Conservation (phyloP, 2,329 filamentous ascomycete species). For the Scedosporium minutisporum region DNA sequence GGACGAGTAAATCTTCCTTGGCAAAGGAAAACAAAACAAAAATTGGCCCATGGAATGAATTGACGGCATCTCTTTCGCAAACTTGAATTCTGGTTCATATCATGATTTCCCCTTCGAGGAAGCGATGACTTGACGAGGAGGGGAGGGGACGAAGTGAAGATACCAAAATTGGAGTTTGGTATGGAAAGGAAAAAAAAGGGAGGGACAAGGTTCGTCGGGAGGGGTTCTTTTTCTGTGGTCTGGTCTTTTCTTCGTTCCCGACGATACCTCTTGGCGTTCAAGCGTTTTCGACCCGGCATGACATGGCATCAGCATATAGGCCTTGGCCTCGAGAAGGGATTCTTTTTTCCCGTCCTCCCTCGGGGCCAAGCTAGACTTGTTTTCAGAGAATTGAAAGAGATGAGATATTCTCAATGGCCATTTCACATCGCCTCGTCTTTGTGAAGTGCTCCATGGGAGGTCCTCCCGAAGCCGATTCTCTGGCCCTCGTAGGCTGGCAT, state of each 20-base stretch:
- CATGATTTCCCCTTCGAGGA: background rate
- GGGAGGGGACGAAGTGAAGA: background rate
- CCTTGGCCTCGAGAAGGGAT: background rate
- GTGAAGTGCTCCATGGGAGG: constrained; percentile 72
- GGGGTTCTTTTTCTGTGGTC: background rate
- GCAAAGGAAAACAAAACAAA: constrained; percentile 6
- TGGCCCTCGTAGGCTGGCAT: background rate
- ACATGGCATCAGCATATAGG: background rate
- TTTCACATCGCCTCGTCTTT: constrained; percentile 48
- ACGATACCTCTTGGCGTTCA: constrained; percentile 5
- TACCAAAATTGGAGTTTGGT: background rate
- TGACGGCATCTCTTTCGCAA: constrained; percentile 2
- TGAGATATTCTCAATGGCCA: constrained; percentile 53
- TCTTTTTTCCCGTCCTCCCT: background rate
- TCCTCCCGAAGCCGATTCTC: constrained; percentile 51
- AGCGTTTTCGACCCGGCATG: constrained; percentile 1
- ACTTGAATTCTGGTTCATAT: background rate
- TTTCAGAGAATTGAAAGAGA: constrained; percentile 7
- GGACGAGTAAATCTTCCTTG: constrained; percentile 35
- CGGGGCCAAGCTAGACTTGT: background rate
- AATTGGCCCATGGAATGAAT: constrained; percentile 7
- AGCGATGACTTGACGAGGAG: constrained; percentile 3
- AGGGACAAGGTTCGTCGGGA: background rate
- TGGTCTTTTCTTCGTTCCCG: background rate
- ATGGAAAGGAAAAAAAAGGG: background rate